Conservation (phyloP, 1,284 basidiomycete species). For the Meira miltonrushii region DNA sequence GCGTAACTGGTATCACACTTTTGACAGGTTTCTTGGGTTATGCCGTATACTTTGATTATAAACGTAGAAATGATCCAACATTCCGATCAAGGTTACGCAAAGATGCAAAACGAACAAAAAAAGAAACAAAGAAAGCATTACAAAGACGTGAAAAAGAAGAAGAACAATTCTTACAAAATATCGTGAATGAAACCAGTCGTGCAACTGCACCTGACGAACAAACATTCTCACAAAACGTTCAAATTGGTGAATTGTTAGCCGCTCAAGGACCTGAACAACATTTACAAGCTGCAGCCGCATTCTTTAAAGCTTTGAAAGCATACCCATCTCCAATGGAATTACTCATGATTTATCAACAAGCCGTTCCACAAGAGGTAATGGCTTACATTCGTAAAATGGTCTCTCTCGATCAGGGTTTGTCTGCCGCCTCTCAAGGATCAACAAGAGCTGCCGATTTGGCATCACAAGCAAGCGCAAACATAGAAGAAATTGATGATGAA, state of each 20-base stretch:
- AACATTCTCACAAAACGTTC: constrained; percentile 86
- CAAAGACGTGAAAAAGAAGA: constrained; percentile 36
- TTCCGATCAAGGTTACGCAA: constrained; percentile 89
- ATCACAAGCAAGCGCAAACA: background rate
- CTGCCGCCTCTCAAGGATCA: background rate
- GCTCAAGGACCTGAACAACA: constrained; percentile 61
- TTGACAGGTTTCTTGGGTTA: constrained; percentile 44
- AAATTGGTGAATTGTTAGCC: constrained; percentile 77
- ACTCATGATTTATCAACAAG: constrained; percentile 74
- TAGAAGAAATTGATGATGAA: background rate
- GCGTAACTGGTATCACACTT: constrained; percentile 19
- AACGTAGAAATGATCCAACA: constrained; percentile 74
- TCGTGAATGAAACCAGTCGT: constrained; percentile 25
- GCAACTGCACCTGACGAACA: constrained; percentile 53
- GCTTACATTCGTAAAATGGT: constrained; percentile 84
- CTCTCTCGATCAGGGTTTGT: constrained; percentile 68
- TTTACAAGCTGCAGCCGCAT: constrained; percentile 70
- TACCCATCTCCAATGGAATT: constrained; percentile 90
- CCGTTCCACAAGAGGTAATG: constrained; percentile 79
- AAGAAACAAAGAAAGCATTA: constrained; percentile 59
- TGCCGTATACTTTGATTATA: constrained; percentile 81
- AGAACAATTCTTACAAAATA: constrained; percentile 30
- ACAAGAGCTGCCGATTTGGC: background rate
- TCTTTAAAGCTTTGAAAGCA: constrained; percentile 87
- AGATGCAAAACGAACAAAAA: constrained; percentile 59